These are phyloP conservation scores for Musa balbisiana DNA, from an alignment of 202 grass and related monocot species.

Conservation along the genomic window DNA sequence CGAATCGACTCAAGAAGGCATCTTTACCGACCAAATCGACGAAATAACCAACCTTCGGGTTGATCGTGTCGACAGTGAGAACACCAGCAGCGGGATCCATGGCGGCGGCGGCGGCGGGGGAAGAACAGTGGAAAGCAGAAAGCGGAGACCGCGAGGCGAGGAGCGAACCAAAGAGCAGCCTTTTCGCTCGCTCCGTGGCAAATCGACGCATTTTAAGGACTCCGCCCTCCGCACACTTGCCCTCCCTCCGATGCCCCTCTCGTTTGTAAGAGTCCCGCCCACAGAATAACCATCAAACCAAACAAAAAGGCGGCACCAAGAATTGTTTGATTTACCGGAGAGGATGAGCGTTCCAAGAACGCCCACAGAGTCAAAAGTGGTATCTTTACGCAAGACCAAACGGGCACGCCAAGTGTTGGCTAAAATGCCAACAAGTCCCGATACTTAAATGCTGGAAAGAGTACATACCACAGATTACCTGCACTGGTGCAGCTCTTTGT, in stretches of 20 bases:
- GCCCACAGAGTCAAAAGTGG: not conserved
- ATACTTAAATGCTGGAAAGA: too few species aligned
- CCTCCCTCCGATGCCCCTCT: not conserved
- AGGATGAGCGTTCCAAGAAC: not conserved
- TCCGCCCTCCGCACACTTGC: not conserved
- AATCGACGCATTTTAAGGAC: conserved; percentile 5
- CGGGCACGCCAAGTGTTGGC: too few species aligned
- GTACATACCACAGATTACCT: too few species aligned
- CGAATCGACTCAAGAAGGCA: not conserved
- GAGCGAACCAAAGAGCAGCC: not conserved
- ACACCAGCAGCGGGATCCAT: not conserved
- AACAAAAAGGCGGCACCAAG: too few species aligned
- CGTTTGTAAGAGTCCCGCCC: not conserved
- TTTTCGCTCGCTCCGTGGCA: not conserved
- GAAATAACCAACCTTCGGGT: conserved; percentile 5
- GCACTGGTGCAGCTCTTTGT: too few species aligned
- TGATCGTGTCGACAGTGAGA: conserved; percentile 8
- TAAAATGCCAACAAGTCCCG: too few species aligned
- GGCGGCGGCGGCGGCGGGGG: not conserved
- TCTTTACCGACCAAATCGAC: not conserved
- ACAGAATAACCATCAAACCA: not conserved
- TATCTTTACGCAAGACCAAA: too few species aligned
- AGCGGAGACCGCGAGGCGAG: not conserved
- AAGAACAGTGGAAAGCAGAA: not conserved
- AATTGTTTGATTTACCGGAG: too few species aligned